Conservation (phyloP, 1,139 yeast genomes). For the Debaryomycetaceae sp. region DNA sequence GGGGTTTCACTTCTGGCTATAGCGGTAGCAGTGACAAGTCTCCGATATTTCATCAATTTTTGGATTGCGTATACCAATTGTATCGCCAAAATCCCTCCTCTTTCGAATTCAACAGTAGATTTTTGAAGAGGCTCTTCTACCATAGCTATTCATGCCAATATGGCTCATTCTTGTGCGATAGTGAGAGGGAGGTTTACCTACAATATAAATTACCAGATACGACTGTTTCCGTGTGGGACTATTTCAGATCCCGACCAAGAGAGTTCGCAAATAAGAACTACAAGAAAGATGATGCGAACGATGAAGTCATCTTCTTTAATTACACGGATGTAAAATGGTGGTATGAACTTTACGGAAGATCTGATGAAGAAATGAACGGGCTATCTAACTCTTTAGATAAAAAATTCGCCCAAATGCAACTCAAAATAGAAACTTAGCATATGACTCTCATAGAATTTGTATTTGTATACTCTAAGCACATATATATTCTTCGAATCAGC, state of each 20-base stretch:
- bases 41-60: conserved; percentile 90
- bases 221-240: conserved; percentile 91
- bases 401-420: conserved; percentile 39
- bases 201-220: conserved; percentile 33
- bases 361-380: conserved; percentile 79
- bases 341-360: conserved; percentile 77
- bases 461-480: not conserved
- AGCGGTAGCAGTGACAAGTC: conserved; percentile 54
- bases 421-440: not conserved
- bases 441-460: not conserved
- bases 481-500: not conserved
- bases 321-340: conserved; percentile 75
- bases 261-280: conserved; percentile 65
- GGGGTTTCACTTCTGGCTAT: conserved; percentile 20
- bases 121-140: conserved; percentile 75
- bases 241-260: conserved; percentile 70
- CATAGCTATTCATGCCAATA: conserved; percentile 93
- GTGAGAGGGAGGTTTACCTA: conserved; percentile 55
- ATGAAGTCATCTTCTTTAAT: conserved; percentile 62
- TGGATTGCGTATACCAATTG: conserved; percentile 85
- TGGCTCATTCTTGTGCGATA: conserved; percentile 81
- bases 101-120: conserved; percentile 88
- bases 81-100: conserved; percentile 63
- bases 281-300: conserved; percentile 28
- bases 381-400: conserved; percentile 42